Conservation (phyloP, 768 basidiomycete species). For the Hebeloma cylindrosporum region DNA sequence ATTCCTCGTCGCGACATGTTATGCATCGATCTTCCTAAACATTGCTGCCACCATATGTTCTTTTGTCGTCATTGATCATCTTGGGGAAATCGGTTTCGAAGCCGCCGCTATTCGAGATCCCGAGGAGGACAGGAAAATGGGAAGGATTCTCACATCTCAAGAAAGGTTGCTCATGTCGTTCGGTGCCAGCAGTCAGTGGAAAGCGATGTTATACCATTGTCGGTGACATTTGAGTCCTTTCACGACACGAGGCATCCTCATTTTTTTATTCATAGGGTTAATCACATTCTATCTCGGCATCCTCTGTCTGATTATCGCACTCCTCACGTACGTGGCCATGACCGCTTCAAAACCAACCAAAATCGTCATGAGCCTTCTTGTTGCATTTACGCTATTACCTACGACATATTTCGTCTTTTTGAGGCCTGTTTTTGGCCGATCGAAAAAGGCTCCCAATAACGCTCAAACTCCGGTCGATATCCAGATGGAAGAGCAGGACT, state of each 20-base stretch:
- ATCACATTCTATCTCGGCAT: slow-evolving; percentile 12
- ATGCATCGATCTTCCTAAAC: slow-evolving; percentile 11
- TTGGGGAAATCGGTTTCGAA: slow-evolving; percentile 13
- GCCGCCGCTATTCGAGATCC: background rate
- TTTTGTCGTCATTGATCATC: slow-evolving; percentile 14
- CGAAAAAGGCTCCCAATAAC: background rate
- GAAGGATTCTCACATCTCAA: background rate
- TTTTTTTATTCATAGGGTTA: slow-evolving; percentile 1
- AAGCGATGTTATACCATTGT: slow-evolving; percentile 12
- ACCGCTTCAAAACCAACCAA: background rate
- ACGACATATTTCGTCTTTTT: slow-evolving; percentile 1
- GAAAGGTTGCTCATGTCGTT: slow-evolving; percentile 10
- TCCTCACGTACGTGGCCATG: slow-evolving; percentile 5
- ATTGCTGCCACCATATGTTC: slow-evolving; percentile 11
- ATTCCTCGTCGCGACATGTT: slow-evolving; percentile 8
- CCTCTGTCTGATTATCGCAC: slow-evolving; percentile 3
- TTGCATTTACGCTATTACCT: background rate
- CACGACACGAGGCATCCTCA: background rate
- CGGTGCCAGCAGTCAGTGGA: slow-evolving; percentile 11
- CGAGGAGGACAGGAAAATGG: background rate
- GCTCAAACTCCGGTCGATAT: no score
- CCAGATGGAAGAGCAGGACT: no score
- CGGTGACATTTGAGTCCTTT: background rate
- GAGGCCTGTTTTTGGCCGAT: background rate
- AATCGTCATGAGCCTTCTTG: background rate